phyloP scores from a whole-genome alignment of 2,329 filamentous ascomycete species.

The Pseudonectria buxi region DNA sequence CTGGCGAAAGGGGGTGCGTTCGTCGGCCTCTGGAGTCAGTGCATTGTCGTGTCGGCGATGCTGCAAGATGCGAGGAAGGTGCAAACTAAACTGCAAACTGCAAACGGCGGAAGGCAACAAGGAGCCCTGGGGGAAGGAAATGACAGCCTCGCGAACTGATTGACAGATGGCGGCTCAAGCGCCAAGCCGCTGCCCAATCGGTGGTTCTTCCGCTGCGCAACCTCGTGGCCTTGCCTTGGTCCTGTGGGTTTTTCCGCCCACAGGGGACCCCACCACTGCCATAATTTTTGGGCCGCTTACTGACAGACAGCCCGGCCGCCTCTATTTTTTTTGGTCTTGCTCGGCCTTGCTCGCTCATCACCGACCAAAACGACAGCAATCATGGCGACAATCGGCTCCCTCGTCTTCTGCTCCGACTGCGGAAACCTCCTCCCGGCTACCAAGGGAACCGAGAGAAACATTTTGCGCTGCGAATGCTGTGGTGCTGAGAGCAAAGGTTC shows the following conservation, averaged over 20 bases:
- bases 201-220: constrained; percentile 18
- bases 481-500: constrained; percentile 77
- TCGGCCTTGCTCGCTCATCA: constrained; percentile 3
- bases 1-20: constrained; percentile 14
- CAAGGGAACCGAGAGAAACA: constrained; percentile 66
- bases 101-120: neutral
- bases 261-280: neutral
- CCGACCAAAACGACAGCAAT: constrained; percentile 16
- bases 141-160: neutral
- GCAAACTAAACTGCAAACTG: neutral
- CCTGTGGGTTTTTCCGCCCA: constrained; percentile 25
- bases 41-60: neutral
- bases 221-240: constrained; percentile 17
- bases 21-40: constrained; percentile 10
- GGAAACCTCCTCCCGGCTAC: constrained; percentile 82
- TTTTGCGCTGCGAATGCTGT: constrained; percentile 79
- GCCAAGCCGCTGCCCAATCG: constrained; percentile 4
- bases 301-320: neutral
- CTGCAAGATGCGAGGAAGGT: neutral
- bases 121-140: neutral
- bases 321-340: neutral
- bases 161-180: neutral
- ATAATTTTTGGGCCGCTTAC: too few relatives aligned
- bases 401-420: constrained; percentile 90
- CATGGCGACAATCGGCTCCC: constrained; percentile 85